phyloP scores from a whole-genome alignment of 2,329 filamentous ascomycete species.

The Fusarium transvaalense region DNA sequence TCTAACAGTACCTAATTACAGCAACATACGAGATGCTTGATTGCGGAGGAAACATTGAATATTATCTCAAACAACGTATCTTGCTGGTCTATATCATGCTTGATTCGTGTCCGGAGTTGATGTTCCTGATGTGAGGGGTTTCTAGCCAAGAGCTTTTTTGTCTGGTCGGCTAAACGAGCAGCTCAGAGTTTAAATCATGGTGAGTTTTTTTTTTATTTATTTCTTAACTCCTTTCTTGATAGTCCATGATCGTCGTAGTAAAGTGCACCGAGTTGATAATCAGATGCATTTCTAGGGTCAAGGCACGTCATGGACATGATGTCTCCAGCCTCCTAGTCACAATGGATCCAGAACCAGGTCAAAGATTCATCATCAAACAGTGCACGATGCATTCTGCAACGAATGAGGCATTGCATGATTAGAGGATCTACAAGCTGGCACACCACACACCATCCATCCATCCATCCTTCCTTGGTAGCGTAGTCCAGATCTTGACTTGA shows the following conservation, averaged over 20 bases:
- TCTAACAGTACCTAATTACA: constrained; percentile 19
- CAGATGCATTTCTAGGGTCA: background rate
- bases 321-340: constrained; percentile 17
- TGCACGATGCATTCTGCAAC: constrained; percentile 5
- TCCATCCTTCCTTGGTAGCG: constrained; percentile 1
- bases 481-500: constrained; percentile 45
- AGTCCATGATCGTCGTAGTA: constrained; percentile 8
- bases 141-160: constrained; percentile 22
- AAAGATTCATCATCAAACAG: constrained; percentile 15
- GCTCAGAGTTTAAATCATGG: constrained; percentile 37
- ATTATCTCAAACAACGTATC: constrained; percentile 6
- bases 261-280: constrained; percentile 13
- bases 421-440: constrained; percentile 38
- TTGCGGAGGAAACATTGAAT: constrained; percentile 14
- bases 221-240: too few species aligned
- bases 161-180: constrained; percentile 12
- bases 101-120: constrained; percentile 9
- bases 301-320: constrained; percentile 32
- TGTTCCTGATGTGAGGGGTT: constrained; percentile 38
- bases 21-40: background rate
- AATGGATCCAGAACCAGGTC: background rate
- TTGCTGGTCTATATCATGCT: background rate
- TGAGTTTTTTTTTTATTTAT: constrained; percentile 6
- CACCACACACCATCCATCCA: constrained; percentile 33
- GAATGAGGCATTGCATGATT: constrained; percentile 30